Conservation (phyloP, 1,284 basidiomycete genomes). For the Puccinia polysora region DNA sequence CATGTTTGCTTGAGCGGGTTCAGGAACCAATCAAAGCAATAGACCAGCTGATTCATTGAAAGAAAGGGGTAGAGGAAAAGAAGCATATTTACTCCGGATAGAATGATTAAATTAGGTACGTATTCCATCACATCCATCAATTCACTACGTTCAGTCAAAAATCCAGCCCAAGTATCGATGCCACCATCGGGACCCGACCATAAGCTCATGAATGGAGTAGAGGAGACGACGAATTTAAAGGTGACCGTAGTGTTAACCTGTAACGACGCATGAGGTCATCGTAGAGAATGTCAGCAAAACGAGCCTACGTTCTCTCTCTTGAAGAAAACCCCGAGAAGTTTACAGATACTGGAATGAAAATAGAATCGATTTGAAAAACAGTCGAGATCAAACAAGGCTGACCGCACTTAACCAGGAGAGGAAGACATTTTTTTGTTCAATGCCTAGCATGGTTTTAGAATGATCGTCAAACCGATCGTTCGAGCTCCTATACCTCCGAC, state of each 20-base stretch:
- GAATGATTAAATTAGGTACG: conserved; percentile 61
- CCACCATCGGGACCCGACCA: conserved; percentile 65
- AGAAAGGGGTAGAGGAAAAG: background rate
- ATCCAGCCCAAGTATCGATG: conserved; percentile 64
- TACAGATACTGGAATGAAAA: background rate
- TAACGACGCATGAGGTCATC: conserved; percentile 1
- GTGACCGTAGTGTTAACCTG: conserved; percentile 68
- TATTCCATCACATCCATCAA: conserved; percentile 62
- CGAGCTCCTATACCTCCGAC: conserved; percentile 48
- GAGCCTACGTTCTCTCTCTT: no score
- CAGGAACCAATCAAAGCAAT: background rate
- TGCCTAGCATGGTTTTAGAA: conserved; percentile 66
- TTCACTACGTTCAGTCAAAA: conserved; percentile 61
- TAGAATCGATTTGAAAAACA: background rate
- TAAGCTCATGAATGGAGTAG: conserved; percentile 71
- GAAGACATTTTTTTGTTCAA: conserved; percentile 63
- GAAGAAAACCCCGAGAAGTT: no score
- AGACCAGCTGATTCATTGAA: background rate
- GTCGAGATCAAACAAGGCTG: conserved; percentile 42
- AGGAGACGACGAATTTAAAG: conserved; percentile 75
- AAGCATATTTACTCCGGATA: conserved; percentile 51
- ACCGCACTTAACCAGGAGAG: conserved; percentile 65
- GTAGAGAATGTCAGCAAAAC: background rate
- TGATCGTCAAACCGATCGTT: conserved; percentile 51
- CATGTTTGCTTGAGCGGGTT: no score